Conservation (phyloP, 345 rosid species). For the Sonneratia caseolaris region DNA sequence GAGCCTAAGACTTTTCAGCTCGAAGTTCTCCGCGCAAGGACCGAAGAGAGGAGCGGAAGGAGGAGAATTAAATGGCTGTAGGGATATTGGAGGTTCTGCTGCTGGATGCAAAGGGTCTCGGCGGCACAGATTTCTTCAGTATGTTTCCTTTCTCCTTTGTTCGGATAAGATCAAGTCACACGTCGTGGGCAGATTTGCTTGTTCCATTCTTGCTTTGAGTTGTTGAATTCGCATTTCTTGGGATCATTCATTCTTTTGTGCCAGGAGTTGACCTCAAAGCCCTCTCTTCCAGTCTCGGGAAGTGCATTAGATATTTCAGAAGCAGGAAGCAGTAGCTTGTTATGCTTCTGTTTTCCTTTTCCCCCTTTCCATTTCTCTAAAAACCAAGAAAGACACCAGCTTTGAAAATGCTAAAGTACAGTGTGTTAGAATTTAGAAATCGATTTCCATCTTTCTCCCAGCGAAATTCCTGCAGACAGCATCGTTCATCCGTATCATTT, state of each 20-base stretch:
- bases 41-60: background rate
- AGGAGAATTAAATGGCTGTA: slow-evolving; percentile 38
- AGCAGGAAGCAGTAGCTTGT: background rate
- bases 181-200: too few relatives aligned
- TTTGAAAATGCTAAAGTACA: background rate
- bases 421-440: too few relatives aligned
- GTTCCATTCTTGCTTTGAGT: background rate
- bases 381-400: background rate
- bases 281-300: background rate
- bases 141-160: background rate
- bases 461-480: too few relatives aligned
- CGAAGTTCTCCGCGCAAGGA: background rate
- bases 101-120: slow-evolving; percentile 59
- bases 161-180: background rate
- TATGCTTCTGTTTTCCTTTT: background rate
- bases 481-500: background rate
- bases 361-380: background rate
- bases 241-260: background rate
- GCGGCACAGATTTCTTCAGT: slow-evolving; percentile 55
- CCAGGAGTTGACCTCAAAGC: background rate
- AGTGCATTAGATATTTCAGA: background rate
- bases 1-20: background rate
- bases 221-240: background rate
- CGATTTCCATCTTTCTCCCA: too few relatives aligned
- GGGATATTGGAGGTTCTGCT: slow-evolving; percentile 67